phyloP scores from a whole-genome alignment of 495 filamentous ascomycete species.

The Elasticomyces elasticus region DNA sequence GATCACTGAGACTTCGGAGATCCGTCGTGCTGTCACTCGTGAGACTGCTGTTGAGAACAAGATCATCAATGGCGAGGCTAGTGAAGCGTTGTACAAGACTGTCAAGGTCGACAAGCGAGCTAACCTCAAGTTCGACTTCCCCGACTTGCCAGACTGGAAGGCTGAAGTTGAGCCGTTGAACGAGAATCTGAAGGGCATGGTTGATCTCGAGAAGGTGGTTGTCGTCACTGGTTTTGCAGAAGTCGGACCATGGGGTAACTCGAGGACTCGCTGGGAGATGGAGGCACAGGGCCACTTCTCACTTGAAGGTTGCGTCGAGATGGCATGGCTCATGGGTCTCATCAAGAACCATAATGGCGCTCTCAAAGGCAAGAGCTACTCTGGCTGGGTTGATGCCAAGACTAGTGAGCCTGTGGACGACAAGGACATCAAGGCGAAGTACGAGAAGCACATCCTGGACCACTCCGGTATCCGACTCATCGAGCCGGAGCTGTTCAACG shows the following conservation, averaged over 20 bases:
- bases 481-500: conserved; percentile 92
- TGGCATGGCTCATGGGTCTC: conserved; percentile 99
- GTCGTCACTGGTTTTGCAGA: conserved; percentile 96
- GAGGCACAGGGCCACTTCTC: conserved; percentile 95
- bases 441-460: conserved; percentile 91
- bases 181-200: conserved; percentile 85
- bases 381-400: conserved; percentile 95
- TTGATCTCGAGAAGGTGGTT: conserved; percentile 93
- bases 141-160: conserved; percentile 81
- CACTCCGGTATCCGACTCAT: conserved; percentile 97
- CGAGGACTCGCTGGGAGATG: conserved; percentile 98
- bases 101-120: conserved; percentile 85
- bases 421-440: conserved; percentile 93
- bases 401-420: conserved; percentile 91
- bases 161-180: conserved; percentile 81
- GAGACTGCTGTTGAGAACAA: conserved; percentile 97
- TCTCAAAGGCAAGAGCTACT: conserved; percentile 91
- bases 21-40: conserved; percentile 85
- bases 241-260: conserved; percentile 96
- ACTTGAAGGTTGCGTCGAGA: conserved; percentile 94
- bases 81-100: conserved; percentile 87
- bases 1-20: conserved; percentile 87
- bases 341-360: conserved; percentile 99
- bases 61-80: conserved; percentile 87
- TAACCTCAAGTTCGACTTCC: conserved; percentile 96